A percentile compares a stretch with the other conserved stretches of the same genome.
Evolutionary conservation across 352 stramenopile species (phyloP).

Genomic region (Thalassiosira exigua): DNA sequence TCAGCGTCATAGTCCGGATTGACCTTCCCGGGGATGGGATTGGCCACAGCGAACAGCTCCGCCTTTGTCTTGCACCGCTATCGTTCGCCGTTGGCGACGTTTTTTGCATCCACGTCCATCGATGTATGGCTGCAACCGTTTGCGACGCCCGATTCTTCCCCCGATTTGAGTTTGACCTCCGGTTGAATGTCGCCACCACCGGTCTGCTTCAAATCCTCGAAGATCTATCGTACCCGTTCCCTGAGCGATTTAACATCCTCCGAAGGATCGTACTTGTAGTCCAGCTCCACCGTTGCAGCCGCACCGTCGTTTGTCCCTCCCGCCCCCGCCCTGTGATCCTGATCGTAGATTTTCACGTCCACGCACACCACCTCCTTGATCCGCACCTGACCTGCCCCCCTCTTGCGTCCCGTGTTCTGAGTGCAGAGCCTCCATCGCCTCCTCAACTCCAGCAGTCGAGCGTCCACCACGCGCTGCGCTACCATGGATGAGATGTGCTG

Average conservation of each 20-base stretch:
- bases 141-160: conserved; percentile 1
- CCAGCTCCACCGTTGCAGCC: conserved; percentile 78
- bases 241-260: conserved; percentile 30
- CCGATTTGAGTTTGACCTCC: too few relatives aligned
- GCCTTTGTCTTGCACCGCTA: conserved; percentile 66
- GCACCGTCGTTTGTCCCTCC: conserved; percentile 26
- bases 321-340: conserved; percentile 42
- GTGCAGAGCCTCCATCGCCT: conserved; percentile 74
- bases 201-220: conserved; percentile 22
- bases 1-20: conserved; percentile 80
- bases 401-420: conserved; percentile 76
- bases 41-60: conserved; percentile 77
- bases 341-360: conserved; percentile 83
- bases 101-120: conserved; percentile 34
- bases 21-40: conserved; percentile 80
- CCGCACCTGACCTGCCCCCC: conserved; percentile 41
- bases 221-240: conserved; percentile 17
- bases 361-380: conserved; percentile 74
- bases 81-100: not conserved
- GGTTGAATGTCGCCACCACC: too few relatives aligned
- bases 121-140: not conserved
- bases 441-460: conserved; percentile 62
- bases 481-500: conserved; percentile 56
- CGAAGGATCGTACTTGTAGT: conserved; percentile 64
- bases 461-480: conserved; percentile 63